phyloP scores from a whole-genome alignment of 2,329 filamentous ascomycete genomes.

The Ceratocystis ficicola region DNA sequence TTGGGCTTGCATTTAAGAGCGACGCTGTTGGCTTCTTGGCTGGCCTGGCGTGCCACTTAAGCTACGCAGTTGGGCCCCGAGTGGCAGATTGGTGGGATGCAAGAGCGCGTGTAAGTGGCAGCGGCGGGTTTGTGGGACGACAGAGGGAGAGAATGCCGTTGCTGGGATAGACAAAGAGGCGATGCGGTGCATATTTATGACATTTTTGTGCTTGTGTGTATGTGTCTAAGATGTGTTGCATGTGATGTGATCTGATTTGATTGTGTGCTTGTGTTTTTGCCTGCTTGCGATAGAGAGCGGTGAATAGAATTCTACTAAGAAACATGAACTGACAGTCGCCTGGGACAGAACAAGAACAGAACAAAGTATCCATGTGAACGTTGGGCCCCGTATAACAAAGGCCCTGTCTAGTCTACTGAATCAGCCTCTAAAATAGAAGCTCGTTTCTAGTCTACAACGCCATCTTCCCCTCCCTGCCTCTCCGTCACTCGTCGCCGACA shows the following conservation, averaged over 20 bases:
- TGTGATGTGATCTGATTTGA: background rate
- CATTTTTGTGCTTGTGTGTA: background rate
- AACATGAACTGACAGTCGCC: conserved; percentile 3
- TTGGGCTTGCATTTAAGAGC: conserved; percentile 75
- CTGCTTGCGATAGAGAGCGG: background rate
- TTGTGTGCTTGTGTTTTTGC: background rate
- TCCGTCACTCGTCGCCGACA: conserved; percentile 29
- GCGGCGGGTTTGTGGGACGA: conserved; percentile 23
- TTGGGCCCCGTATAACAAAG: background rate
- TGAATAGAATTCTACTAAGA: conserved; percentile 9
- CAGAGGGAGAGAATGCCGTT: conserved; percentile 29
- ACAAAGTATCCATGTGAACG: background rate
- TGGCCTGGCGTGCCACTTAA: conserved; percentile 67
- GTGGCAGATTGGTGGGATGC: conserved; percentile 32
- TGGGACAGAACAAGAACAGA: background rate
- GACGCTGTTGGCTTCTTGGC: conserved; percentile 77
- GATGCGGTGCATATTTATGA: background rate
- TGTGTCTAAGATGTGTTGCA: background rate
- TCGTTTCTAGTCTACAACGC: no score
- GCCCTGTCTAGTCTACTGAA: no score
- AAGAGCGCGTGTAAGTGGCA: background rate
- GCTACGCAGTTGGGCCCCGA: conserved; percentile 42
- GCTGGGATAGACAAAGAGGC: conserved; percentile 17
- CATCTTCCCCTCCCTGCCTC: background rate
- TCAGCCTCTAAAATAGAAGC: no score